Conservation (phyloP, 768 basidiomycete species). For the Brasilioporus rufonigricans region DNA sequence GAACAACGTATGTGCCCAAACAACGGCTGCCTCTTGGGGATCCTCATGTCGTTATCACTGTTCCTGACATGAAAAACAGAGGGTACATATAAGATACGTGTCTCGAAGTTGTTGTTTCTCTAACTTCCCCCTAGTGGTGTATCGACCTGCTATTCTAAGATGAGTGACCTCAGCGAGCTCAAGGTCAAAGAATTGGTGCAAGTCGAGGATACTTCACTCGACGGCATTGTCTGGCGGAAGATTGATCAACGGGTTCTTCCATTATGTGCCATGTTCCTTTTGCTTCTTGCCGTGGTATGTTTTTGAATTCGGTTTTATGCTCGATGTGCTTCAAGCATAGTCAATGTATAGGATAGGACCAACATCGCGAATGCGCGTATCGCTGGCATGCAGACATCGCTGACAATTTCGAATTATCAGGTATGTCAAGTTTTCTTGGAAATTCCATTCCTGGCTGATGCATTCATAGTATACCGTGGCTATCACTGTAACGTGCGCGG, state of each 20-base stretch:
- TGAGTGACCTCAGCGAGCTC: background rate
- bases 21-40: background rate
- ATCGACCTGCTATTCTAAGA: background rate
- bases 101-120: background rate
- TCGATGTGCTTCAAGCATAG: too few species aligned
- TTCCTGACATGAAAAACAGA: background rate
- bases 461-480: conserved; percentile 32
- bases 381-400: conserved; percentile 52
- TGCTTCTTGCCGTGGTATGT: conserved; percentile 52
- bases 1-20: background rate
- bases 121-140: background rate
- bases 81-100: background rate
- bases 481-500: background rate
- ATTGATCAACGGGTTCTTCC: conserved; percentile 48
- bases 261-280: conserved; percentile 46
- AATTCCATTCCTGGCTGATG: background rate
- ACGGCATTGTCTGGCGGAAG: conserved; percentile 46
- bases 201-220: conserved; percentile 24
- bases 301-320: background rate
- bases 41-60: background rate
- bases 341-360: conserved; percentile 30
- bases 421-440: background rate
- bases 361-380: conserved; percentile 61
- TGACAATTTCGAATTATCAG: conserved; percentile 34
- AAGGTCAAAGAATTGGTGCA: conserved; percentile 6